Evolutionary conservation across 768 basidiomycete species (phyloP), one percentile per base, ranked within the genome.

Genomic region (Serpula lacrymans): DNA sequence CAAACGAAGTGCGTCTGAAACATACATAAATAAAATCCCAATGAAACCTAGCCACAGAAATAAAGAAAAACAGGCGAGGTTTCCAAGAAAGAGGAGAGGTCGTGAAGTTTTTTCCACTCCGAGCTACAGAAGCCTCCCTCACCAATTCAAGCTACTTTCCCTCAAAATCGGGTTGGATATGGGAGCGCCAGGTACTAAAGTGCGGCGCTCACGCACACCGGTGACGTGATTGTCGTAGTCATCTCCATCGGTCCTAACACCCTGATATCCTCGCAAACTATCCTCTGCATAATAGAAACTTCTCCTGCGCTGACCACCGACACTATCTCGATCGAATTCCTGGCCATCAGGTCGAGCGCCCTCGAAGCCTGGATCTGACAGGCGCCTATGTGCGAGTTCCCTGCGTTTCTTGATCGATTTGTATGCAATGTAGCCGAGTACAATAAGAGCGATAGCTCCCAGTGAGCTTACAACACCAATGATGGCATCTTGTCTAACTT

Each of bases 281-380:
- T 92, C 88, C 65, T 90, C 89, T 3, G 88, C 88, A 54, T 78
- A 92, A 62, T 90, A 92, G 69, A 90, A 92, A 47, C 83, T 86
- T 43, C 86, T 59, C 39, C 88, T 67, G 42, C 88, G 70, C 58
- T 78, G 77, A 6, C 77, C 86, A 16, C 85, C 87, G 2, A 88
- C 63, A 40, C 77, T 80, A 51, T 88, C 86, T 54, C 78, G 77
- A 54, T 89, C 88, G 54, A 88, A 88, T 27, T 86, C 78, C 36
- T 80, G 70, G n/a, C 83, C 83, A 0, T 75, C 77, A 0, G 78
- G 80, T 6, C 78, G 68, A 9, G 67, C 65, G 9, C 41, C 23
- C 16, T 45, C 48, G 35, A 39, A 37, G 7, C 34, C 13, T 6
- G 70, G 62, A 51, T 92, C 87, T 0, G 80, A 77, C 35, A 94